Conservation (phyloP, 1,284 basidiomycete species). For the Entoloma clypeatum region DNA sequence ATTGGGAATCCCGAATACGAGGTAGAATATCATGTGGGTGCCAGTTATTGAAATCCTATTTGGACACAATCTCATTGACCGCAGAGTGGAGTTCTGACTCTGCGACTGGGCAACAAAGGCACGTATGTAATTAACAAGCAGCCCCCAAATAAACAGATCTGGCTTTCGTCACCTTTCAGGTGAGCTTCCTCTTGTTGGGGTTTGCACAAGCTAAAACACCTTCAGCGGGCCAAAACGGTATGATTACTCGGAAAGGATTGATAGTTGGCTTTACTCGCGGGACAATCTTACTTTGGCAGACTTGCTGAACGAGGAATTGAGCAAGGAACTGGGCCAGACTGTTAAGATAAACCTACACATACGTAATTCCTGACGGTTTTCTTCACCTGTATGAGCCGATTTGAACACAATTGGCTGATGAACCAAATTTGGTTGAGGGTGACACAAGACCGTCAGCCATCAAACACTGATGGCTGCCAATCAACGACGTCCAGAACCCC, state of each 20-base stretch:
- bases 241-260: conserved; percentile 57
- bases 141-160: conserved; percentile 98
- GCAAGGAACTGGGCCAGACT: conserved; percentile 31
- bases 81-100: conserved; percentile 81
- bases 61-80: conserved; percentile 8
- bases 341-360: conserved; percentile 28
- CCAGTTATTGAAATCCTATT: conserved; percentile 7
- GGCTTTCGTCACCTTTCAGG: conserved; percentile 91
- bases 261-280: conserved; percentile 78
- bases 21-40: conserved; percentile 90
- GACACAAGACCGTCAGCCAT: too few relatives aligned
- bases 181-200: conserved; percentile 26
- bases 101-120: conserved; percentile 77
- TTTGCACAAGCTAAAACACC: conserved; percentile 5
- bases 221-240: conserved; percentile 86
- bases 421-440: too few relatives aligned
- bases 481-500: too few relatives aligned
- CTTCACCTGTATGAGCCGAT: too few relatives aligned
- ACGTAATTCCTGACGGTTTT: too few relatives aligned
- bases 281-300: conserved; percentile 60
- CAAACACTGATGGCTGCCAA: too few relatives aligned
- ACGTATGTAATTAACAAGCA: conserved; percentile 99
- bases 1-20: conserved; percentile 63
- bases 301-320: conserved; percentile 69
- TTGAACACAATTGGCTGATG: too few relatives aligned